Evolutionary conservation across 768 basidiomycete species (phyloP).

Genomic region (Daedaleopsis sinensis): DNA sequence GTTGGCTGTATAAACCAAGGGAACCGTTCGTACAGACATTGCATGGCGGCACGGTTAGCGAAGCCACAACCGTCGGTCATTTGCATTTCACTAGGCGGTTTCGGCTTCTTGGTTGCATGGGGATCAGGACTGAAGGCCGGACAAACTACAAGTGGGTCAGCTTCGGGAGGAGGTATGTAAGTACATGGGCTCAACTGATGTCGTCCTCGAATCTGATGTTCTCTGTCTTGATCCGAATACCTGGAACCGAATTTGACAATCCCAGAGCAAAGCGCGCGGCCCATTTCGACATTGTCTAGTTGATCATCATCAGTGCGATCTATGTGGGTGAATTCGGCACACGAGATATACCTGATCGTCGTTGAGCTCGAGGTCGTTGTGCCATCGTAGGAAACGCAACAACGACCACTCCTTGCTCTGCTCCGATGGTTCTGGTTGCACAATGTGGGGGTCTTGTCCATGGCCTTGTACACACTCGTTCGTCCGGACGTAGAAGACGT

Average conservation of each 20-base stretch:
- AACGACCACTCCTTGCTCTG: slow-evolving; percentile 32
- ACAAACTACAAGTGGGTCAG: slow-evolving; percentile 28
- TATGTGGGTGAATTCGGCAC: not conserved
- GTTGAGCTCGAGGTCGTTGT: slow-evolving; percentile 55
- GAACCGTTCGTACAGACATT: slow-evolving; percentile 21
- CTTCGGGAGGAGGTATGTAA: not conserved
- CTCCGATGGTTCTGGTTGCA: not conserved
- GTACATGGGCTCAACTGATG: slow-evolving; percentile 42
- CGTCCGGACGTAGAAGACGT: slow-evolving; percentile 56
- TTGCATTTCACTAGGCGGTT: slow-evolving; percentile 31
- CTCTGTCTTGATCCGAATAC: slow-evolving; percentile 40
- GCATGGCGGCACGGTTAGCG: slow-evolving; percentile 59
- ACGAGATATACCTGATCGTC: slow-evolving; percentile 46
- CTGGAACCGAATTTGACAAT: slow-evolving; percentile 66
- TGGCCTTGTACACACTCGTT: slow-evolving; percentile 42
- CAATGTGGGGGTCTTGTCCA: not conserved
- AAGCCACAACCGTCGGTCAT: slow-evolving; percentile 80
- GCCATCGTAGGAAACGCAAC: slow-evolving; percentile 53
- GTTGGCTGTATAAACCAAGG: slow-evolving; percentile 28
- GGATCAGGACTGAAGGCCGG: slow-evolving; percentile 10
- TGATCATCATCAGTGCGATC: not conserved
- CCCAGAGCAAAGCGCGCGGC: slow-evolving; percentile 62
- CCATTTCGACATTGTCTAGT: slow-evolving; percentile 65
- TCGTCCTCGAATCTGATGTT: slow-evolving; percentile 48
- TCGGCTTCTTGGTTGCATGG: slow-evolving; percentile 11